Conservation (phyloP, 768 basidiomycete species). For the Boletus sp. region DNA sequence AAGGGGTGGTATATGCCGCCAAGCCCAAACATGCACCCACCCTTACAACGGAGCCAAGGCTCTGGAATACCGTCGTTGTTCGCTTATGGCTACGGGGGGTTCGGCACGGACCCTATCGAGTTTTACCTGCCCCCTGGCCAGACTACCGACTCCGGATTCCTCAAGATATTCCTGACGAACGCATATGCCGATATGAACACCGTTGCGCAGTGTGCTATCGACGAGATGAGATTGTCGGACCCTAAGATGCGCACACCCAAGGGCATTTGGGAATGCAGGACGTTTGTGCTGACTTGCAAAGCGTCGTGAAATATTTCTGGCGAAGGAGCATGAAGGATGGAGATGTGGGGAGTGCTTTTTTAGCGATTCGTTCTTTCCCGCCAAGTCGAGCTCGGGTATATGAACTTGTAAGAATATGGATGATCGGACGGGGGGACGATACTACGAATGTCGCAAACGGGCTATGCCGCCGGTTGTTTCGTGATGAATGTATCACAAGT, state of each 20-base stretch:
- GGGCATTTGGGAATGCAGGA: slow-evolving; percentile 18
- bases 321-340: neutral
- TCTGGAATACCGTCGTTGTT: slow-evolving; percentile 14
- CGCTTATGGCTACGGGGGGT: slow-evolving; percentile 20
- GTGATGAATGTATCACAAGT: too few species aligned
- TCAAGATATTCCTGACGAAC: slow-evolving; percentile 24
- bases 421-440: too few species aligned
- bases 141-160: slow-evolving; percentile 18
- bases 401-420: neutral
- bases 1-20: slow-evolving; percentile 17
- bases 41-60: neutral
- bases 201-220: slow-evolving; percentile 11
- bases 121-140: slow-evolving; percentile 8
- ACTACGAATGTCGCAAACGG: too few species aligned
- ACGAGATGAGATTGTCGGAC: neutral
- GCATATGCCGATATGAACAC: slow-evolving; percentile 16
- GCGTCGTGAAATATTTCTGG: neutral
- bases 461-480: too few species aligned
- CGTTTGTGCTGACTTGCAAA: slow-evolving; percentile 21
- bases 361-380: neutral
- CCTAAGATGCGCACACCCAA: neutral
- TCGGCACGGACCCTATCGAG: slow-evolving; percentile 21
- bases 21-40: slow-evolving; percentile 2
- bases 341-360: neutral
- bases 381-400: neutral